Evolutionary conservation across 768 basidiomycete genomes (phyloP).

Genomic region (Grammothele lineata): DNA sequence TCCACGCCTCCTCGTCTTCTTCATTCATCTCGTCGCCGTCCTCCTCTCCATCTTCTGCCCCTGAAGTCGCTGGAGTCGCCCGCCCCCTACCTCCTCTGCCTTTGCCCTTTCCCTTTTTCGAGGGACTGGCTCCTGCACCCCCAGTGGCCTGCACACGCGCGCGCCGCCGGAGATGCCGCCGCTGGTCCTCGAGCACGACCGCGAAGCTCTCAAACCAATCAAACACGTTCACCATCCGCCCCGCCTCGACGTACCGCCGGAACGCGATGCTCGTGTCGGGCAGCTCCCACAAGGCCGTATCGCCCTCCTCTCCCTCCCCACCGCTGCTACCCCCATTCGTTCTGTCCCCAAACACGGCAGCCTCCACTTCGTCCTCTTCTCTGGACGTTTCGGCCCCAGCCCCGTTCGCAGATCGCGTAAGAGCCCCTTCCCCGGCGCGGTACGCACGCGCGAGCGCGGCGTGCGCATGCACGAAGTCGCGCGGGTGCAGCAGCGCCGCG

Average conservation of each 20-base stretch:
- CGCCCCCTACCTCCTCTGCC: background rate
- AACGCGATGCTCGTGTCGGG: conserved; percentile 79
- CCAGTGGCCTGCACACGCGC: conserved; percentile 5
- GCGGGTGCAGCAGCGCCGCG: conserved; percentile 56
- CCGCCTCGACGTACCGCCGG: conserved; percentile 71
- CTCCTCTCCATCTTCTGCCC: conserved; percentile 28
- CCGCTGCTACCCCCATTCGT: background rate
- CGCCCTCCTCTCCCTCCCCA: conserved; percentile 8
- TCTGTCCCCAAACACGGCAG: too few relatives aligned
- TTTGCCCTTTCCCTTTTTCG: background rate
- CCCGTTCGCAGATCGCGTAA: background rate
- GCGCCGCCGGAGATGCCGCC: conserved; percentile 20
- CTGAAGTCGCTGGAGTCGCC: conserved; percentile 4
- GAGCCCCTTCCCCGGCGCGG: background rate
- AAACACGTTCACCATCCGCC: conserved; percentile 80
- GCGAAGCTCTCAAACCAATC: conserved; percentile 86
- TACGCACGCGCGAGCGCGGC: conserved; percentile 3
- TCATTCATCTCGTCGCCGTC: conserved; percentile 21
- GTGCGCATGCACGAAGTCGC: conserved; percentile 36
- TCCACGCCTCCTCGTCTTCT: conserved; percentile 48
- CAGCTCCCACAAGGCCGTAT: conserved; percentile 41
- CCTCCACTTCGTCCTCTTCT: background rate
- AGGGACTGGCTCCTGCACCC: background rate
- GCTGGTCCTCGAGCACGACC: conserved; percentile 58
- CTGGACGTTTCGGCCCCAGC: background rate